These are phyloP conservation scores for Podospora tetraspora DNA, from an alignment of 495 filamentous ascomycete species.

Conservation along the genomic window DNA sequence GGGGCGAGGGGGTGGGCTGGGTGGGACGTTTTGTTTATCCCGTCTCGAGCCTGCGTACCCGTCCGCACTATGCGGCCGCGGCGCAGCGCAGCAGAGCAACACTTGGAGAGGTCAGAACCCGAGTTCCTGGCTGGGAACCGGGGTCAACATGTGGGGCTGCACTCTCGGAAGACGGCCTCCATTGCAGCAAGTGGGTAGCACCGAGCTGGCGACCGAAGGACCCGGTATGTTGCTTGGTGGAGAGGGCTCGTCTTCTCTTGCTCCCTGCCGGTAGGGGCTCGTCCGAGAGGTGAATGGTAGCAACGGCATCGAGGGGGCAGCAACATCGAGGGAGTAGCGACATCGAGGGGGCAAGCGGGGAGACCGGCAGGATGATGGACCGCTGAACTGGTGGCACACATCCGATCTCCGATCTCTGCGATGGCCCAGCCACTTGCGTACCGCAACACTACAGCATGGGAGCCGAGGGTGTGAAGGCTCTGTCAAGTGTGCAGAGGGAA, in stretches of 20 bases:
- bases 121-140: slow-evolving; percentile 26
- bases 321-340: not conserved
- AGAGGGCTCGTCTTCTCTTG: not conserved
- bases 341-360: not conserved
- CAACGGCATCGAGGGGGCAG: not conserved
- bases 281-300: slow-evolving; percentile 1
- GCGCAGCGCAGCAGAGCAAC: not conserved
- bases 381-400: not conserved
- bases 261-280: slow-evolving; percentile 5
- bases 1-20: not conserved
- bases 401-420: not conserved
- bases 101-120: slow-evolving; percentile 17
- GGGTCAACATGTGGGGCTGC: slow-evolving; percentile 1
- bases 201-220: slow-evolving; percentile 13
- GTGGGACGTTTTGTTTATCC: slow-evolving; percentile 8
- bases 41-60: not conserved
- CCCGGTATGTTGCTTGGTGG: slow-evolving; percentile 6
- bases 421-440: not conserved
- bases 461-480: not conserved
- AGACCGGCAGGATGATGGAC: not conserved
- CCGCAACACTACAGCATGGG: not conserved
- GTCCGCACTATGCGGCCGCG: not conserved
- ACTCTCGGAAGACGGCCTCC: not conserved
- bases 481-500: not conserved
- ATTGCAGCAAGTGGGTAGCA: not conserved